Percentiles rank a stretch among this genome's conserved stretches.
Conservation (phyloP, 2,329 filamentous ascomycete species). For the Fusarium humuli region DNA sequence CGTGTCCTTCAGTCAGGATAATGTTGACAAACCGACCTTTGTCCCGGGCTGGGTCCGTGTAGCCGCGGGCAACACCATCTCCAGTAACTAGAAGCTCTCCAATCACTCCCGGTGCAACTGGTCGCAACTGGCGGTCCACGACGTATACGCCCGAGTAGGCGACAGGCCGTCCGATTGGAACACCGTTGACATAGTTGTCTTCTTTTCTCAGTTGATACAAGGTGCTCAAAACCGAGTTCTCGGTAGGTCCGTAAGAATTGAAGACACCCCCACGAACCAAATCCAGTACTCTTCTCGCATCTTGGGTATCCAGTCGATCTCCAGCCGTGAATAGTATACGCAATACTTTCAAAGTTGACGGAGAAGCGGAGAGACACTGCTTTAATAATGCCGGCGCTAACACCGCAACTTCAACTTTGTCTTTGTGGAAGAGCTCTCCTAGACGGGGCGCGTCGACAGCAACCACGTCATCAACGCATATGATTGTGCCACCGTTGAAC, state of each 20-base stretch:
- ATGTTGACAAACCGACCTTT: background rate
- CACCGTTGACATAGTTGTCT: background rate
- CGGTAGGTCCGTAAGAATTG: background rate
- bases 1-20: background rate
- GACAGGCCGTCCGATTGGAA: background rate
- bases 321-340: constrained; percentile 28
- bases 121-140: background rate
- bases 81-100: constrained; percentile 2
- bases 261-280: background rate
- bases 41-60: background rate
- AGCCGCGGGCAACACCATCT: background rate
- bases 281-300: background rate
- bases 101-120: background rate
- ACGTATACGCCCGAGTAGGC: background rate
- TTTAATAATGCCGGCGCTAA: background rate
- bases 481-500: background rate
- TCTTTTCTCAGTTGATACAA: background rate
- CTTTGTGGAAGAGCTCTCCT: background rate
- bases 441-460: background rate
- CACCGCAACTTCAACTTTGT: background rate
- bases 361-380: background rate
- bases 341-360: background rate
- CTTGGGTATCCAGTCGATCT: constrained; percentile 33
- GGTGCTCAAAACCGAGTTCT: background rate
- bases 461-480: background rate